These are phyloP conservation scores for Guillardia theta DNA, from an alignment of 78 protist genomes.

Conservation along the genomic window DNA sequence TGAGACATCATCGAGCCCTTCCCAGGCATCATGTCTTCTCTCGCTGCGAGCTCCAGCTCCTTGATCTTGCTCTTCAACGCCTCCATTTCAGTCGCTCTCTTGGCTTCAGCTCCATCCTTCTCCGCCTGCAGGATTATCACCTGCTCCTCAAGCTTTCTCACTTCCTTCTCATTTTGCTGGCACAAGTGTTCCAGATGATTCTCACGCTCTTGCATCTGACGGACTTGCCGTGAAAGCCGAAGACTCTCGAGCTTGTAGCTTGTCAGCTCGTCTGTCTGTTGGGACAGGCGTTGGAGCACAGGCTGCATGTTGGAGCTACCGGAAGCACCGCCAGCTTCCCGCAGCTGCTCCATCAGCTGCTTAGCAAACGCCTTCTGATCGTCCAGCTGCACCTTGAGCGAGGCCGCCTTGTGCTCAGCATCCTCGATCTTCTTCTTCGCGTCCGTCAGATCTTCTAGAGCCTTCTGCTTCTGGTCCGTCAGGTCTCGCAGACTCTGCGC, in stretches of 20 bases:
- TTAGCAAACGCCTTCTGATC: not conserved
- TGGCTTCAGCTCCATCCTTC: not conserved
- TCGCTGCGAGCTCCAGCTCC: too few relatives aligned
- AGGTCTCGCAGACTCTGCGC: not conserved
- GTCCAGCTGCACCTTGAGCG: not conserved
- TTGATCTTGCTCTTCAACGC: too few relatives aligned
- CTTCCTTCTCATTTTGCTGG: not conserved
- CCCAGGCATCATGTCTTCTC: too few relatives aligned
- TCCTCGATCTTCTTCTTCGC: not conserved
- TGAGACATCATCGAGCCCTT: too few relatives aligned
- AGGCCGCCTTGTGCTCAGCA: not conserved
- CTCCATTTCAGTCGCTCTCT: too few relatives aligned
- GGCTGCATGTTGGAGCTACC: too few relatives aligned
- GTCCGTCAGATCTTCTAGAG: not conserved
- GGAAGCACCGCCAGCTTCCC: not conserved
- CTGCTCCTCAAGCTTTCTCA: not conserved
- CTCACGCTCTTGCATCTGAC: constrained; percentile 14
- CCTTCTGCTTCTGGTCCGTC: not conserved
- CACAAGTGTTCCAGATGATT: not conserved
- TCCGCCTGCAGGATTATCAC: not conserved
- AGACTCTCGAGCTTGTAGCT: not conserved
- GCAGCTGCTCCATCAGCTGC: not conserved
- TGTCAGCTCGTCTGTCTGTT: not conserved
- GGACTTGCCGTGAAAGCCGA: not conserved
- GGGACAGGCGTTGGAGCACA: not conserved